Evolutionary conservation across 352 stramenopile genomes (phyloP).

Genomic region (Phytophthora hybrid): DNA sequence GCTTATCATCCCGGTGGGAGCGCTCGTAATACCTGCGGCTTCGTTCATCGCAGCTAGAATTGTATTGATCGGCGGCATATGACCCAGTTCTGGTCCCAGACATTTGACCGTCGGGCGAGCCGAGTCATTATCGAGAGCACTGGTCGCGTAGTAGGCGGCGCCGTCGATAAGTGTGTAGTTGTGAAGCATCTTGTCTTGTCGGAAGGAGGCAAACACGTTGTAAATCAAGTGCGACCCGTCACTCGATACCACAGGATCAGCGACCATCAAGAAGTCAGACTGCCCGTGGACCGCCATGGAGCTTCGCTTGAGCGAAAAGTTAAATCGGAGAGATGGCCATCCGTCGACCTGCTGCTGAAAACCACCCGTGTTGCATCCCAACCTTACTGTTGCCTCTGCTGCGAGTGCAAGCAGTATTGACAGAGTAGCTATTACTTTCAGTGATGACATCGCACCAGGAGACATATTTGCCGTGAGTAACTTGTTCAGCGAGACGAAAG

Average conservation of each 20-base stretch:
- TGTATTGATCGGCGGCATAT: constrained; percentile 12
- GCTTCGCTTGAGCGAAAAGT: constrained; percentile 42
- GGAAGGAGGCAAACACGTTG: constrained; percentile 18
- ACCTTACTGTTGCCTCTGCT: neutral
- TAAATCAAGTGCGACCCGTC: constrained; percentile 17
- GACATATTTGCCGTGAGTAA: no score
- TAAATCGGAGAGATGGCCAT: constrained; percentile 36
- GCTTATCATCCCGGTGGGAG: neutral
- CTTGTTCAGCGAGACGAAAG: no score
- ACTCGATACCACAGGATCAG: constrained; percentile 14
- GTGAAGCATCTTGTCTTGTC: constrained; percentile 10
- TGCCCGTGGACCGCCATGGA: constrained; percentile 40
- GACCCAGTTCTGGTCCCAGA: neutral
- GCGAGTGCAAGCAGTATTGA: neutral
- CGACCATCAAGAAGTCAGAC: constrained; percentile 36
- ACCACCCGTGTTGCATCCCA: neutral
- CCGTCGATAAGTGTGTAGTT: constrained; percentile 18
- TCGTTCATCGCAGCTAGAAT: constrained; percentile 8
- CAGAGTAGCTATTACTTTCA: neutral
- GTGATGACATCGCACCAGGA: neutral
- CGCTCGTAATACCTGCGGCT: neutral
- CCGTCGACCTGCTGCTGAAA: neutral
- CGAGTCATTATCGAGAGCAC: neutral
- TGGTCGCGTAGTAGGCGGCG: constrained; percentile 1
- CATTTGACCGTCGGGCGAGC: neutral